Conservation (phyloP, 2,329 filamentous ascomycete genomes). For the Trichoderma lentiforme region DNA sequence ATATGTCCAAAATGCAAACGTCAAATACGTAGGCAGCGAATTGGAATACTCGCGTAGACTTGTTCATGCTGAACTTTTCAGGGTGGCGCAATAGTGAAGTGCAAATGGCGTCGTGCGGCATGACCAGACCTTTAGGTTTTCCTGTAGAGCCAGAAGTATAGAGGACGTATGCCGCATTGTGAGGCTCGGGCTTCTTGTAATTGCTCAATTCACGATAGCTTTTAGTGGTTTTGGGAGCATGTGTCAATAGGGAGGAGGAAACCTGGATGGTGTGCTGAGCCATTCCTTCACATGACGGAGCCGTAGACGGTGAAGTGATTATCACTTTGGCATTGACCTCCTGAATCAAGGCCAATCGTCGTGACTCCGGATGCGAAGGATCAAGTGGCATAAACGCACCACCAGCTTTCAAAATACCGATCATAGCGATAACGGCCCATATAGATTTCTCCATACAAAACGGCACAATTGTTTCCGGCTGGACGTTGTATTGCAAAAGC, state of each 20-base stretch:
- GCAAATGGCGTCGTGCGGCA: background rate
- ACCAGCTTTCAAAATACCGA: constrained; percentile 15
- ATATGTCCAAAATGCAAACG: background rate
- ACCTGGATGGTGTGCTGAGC: background rate
- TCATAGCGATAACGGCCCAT: background rate
- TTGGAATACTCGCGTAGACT: background rate
- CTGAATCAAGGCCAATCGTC: constrained; percentile 13
- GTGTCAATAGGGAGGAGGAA: background rate
- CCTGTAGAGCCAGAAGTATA: constrained; percentile 25
- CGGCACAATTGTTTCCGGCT: background rate
- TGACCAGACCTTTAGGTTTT: constrained; percentile 23
- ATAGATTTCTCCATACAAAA: constrained; percentile 15
- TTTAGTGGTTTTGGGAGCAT: background rate
- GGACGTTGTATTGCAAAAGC: background rate
- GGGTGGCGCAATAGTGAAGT: background rate
- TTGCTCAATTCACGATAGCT: background rate
- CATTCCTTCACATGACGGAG: background rate
- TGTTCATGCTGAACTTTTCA: background rate
- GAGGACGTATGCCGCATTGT: constrained; percentile 18
- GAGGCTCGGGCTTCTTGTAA: background rate
- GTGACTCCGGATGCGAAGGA: background rate
- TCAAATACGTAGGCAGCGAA: constrained; percentile 12
- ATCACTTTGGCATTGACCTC: constrained; percentile 17
- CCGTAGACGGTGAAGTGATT: constrained; percentile 4
- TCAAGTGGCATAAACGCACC: constrained; percentile 10